Conservation (phyloP, 352 stramenopile species). For the Pythium vanterpoolii region DNA sequence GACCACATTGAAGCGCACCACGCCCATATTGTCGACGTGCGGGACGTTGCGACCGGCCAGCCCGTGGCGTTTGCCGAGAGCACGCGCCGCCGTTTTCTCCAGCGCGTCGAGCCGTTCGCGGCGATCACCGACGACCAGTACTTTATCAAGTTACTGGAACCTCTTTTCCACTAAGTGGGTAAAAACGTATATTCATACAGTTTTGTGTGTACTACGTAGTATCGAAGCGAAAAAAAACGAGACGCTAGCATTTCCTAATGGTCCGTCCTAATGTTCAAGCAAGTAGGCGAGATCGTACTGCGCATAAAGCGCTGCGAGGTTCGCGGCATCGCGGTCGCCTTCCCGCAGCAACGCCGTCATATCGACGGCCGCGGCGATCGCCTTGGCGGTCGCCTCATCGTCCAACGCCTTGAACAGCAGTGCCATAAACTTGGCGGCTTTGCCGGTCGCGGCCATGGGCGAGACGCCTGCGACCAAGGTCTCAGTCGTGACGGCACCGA, state of each 20-base stretch:
- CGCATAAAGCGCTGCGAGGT: conserved; percentile 37
- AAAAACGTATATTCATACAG: conserved; percentile 23
- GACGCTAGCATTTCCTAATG: neutral
- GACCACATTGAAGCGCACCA: conserved; percentile 76
- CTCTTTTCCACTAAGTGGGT: conserved; percentile 20
- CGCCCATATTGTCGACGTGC: conserved; percentile 79
- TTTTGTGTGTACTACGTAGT: neutral
- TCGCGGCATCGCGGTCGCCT: conserved; percentile 32
- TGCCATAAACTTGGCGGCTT: conserved; percentile 59
- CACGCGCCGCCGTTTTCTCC: conserved; percentile 45
- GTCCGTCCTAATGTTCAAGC: conserved; percentile 5
- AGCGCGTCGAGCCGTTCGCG: conserved; percentile 77
- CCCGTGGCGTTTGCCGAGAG: conserved; percentile 56
- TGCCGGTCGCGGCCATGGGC: conserved; percentile 54
- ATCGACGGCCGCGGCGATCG: conserved; percentile 35
- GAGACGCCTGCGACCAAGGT: conserved; percentile 43
- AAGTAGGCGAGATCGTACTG: conserved; percentile 43
- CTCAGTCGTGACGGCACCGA: conserved; percentile 35
- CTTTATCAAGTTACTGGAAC: conserved; percentile 58
- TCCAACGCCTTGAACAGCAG: conserved; percentile 40
- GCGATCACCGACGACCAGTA: conserved; percentile 76
- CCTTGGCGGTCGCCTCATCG: conserved; percentile 41
- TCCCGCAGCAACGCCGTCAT: conserved; percentile 43
- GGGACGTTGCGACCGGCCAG: conserved; percentile 40
- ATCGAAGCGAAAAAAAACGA: neutral